Base-by-base conservation (phyloP, 306 rosid genomes). In the Carpinus fangiana region DNA sequence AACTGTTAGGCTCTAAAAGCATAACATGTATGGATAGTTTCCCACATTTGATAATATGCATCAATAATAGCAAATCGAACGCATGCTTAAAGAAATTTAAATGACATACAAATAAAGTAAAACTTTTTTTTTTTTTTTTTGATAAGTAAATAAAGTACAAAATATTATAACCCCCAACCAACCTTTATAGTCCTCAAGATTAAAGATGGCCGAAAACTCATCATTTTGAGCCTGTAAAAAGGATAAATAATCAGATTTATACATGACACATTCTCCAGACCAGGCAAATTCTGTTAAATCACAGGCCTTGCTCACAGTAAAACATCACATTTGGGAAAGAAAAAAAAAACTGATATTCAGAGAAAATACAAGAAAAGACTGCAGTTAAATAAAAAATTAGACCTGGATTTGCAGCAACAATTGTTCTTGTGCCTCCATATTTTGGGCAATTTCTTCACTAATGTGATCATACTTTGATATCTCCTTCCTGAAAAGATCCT, bases 151-250 rank as follows among this genome's bases (percentile, higher is more conserved):
- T 55, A 17, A 46, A 70, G 18, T 56, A 46, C 83, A 48, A 31
- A 2, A 1, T 7, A n/a, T 48, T 59, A 52, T 13, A 70, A 50
- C 59, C 66, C 46, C 36, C 10, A 56, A 73, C 80, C 70, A 82
- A 93, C 99, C 98, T 88, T 89, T 95, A 86, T 91, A 95, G 80
- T 95, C 98, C 89, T 93, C 99, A 34, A 95, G 98, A 83, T 95
- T 95, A 81, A 95, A 95, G 83, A 93, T 65, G 52, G 80, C 86
- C 80, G 97, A 84, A 72, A 93, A 95, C 43, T 89, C 93, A 51
- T 90, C 89, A 84, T 95, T 95, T 85, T 92, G 99, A 60, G 90
- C 96, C 98, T 95, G 92, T 34, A 81, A 76, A 78, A 79, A 82
- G 73, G 77, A 72, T 64, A 81, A 79, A 83, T 67, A 83, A 76